These are phyloP conservation scores for Pichia membranifaciens DNA, from an alignment of 805 yeast species.

Conservation along the genomic window DNA sequence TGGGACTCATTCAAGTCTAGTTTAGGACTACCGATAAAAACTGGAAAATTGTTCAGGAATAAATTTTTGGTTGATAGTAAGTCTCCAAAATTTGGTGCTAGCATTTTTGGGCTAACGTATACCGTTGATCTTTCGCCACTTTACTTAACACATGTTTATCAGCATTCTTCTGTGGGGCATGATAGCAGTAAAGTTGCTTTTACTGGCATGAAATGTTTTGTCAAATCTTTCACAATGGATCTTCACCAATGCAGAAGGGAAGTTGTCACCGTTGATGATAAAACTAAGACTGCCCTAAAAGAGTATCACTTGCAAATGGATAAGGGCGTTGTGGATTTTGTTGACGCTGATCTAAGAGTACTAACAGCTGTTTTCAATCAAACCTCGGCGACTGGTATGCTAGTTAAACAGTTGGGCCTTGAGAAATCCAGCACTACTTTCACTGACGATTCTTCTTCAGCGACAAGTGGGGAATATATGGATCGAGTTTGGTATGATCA, in stretches of 20 bases:
- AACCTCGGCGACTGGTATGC: conserved; percentile 38
- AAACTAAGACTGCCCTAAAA: conserved; percentile 39
- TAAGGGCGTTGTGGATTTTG: conserved; percentile 65
- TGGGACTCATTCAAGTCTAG: conserved; percentile 81
- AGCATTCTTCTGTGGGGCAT: conserved; percentile 36
- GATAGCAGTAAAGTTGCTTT: conserved; percentile 43
- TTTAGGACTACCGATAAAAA: conserved; percentile 70
- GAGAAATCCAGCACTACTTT: conserved; percentile 16
- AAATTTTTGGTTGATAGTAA: conserved; percentile 28
- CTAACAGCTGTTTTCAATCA: conserved; percentile 61
- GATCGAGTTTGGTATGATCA: conserved; percentile 57
- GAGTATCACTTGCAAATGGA: conserved; percentile 53
- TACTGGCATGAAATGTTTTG: conserved; percentile 66
- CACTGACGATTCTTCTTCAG: conserved; percentile 14
- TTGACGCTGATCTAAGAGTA: conserved; percentile 62
- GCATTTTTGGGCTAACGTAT: conserved; percentile 69
- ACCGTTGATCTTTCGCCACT: conserved; percentile 68
- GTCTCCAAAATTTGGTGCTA: conserved; percentile 29
- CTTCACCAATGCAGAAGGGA: conserved; percentile 56
- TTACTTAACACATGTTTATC: conserved; percentile 66
- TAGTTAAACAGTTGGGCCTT: conserved; percentile 32
- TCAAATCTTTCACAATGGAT: conserved; percentile 53
- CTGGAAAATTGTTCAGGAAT: conserved; percentile 62
- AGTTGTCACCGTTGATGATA: conserved; percentile 25
- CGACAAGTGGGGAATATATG: conserved; percentile 13